A percentile compares a stretch with the other conserved stretches of the same genome.
phyloP scores from a whole-genome alignment of 108 stramenopile genomes.

The Nitzschia sp. region DNA sequence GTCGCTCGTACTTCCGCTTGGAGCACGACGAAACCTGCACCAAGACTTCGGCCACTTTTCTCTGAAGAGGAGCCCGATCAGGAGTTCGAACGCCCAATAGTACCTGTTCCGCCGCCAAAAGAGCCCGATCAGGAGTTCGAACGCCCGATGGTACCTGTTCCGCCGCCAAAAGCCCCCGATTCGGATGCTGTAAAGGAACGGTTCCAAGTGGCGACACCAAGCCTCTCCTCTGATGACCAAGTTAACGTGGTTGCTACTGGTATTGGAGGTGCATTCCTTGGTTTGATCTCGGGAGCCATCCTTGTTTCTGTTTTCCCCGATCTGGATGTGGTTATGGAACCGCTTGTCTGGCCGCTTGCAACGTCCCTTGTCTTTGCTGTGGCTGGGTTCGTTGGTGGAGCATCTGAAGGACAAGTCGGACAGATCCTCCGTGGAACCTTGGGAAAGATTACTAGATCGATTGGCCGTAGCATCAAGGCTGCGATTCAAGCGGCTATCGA shows the following conservation, averaged over 20 bases:
- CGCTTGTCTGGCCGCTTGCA: slow-evolving; percentile 49
- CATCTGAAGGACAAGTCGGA: slow-evolving; percentile 37
- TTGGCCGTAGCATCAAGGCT: slow-evolving; percentile 17
- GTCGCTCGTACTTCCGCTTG: background rate
- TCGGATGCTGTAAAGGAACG: too few species aligned
- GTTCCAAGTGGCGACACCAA: too few species aligned
- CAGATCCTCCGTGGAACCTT: slow-evolving; percentile 42
- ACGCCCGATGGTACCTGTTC: background rate
- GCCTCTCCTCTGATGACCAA: slow-evolving; percentile 26
- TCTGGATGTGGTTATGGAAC: slow-evolving; percentile 21
- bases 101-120: slow-evolving; percentile 2
- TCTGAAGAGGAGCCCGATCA: background rate
- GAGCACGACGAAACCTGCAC: background rate
- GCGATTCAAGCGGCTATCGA: slow-evolving; percentile 31
- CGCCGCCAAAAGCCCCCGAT: background rate
- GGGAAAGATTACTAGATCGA: slow-evolving; percentile 33
- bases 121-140: background rate
- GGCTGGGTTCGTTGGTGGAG: slow-evolving; percentile 41
- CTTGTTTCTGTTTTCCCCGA: slow-evolving; percentile 14
- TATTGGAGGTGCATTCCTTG: slow-evolving; percentile 26
- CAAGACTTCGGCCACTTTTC: background rate
- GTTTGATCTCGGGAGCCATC: slow-evolving; percentile 16
- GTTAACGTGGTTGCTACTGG: slow-evolving; percentile 20
- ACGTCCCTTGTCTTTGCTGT: slow-evolving; percentile 38
- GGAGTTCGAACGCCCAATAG: slow-evolving; percentile 7